A percentile compares a stretch with the other conserved stretches of the same genome.
Evolutionary conservation across 1,284 basidiomycete species (phyloP).

Genomic region (Leccinum fallax): DNA sequence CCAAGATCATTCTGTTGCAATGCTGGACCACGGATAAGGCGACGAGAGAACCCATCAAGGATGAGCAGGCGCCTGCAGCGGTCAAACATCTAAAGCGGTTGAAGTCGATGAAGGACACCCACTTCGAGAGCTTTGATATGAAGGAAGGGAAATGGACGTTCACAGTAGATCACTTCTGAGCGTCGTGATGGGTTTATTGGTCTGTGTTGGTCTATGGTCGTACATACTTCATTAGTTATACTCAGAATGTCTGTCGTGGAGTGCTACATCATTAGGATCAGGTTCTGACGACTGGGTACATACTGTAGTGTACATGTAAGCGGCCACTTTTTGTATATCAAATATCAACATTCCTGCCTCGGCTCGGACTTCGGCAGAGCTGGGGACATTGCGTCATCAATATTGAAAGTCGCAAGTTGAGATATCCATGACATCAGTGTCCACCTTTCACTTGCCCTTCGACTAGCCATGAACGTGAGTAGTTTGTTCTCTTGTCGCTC

Average conservation of each 20-base stretch:
- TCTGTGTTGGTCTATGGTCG: neutral
- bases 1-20: constrained; percentile 76
- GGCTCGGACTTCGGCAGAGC: constrained; percentile 4
- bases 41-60: constrained; percentile 88
- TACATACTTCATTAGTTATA: neutral
- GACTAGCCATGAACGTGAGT: constrained; percentile 27
- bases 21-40: constrained; percentile 94
- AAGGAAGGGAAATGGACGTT: constrained; percentile 91
- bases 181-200: neutral
- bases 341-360: neutral
- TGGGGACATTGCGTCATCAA: constrained; percentile 4
- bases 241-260: neutral
- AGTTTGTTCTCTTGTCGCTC: neutral
- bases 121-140: constrained; percentile 83
- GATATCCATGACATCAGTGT: neutral
- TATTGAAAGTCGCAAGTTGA: neutral
- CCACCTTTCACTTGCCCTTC: neutral
- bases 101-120: constrained; percentile 83
- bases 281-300: constrained; percentile 4
- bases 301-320: constrained; percentile 14
- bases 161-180: constrained; percentile 88
- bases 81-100: constrained; percentile 84
- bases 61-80: constrained; percentile 72
- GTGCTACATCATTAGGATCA: constrained; percentile 16
- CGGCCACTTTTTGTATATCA: constrained; percentile 3